A percentile compares a stretch with the other conserved stretches of the same genome.
These are phyloP conservation scores for Astrothelium macrocarpum DNA, from an alignment of 495 filamentous ascomycete genomes.

Conservation along the genomic window DNA sequence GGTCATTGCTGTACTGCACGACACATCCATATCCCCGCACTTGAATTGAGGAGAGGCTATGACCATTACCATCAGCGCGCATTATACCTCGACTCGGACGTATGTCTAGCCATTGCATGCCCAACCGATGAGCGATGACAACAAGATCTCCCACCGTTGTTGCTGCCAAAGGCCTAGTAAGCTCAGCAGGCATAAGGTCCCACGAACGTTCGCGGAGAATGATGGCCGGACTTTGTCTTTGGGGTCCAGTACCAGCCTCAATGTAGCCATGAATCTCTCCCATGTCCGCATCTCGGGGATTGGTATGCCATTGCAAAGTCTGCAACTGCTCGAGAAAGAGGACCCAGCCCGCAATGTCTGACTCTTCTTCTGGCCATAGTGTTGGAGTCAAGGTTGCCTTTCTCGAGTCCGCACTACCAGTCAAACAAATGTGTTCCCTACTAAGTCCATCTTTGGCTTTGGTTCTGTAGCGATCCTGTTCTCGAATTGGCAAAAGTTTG, in stretches of 20 bases:
- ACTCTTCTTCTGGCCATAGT: background rate
- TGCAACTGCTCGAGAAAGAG: background rate
- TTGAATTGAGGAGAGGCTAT: background rate
- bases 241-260: background rate
- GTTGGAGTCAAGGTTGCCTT: background rate
- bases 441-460: background rate
- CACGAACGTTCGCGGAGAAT: background rate
- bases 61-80: conserved; percentile 1
- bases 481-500: background rate
- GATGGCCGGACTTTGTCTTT: background rate
- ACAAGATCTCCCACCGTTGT: background rate
- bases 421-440: background rate
- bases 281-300: background rate
- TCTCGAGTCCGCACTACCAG: background rate
- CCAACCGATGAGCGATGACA: background rate
- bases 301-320: background rate
- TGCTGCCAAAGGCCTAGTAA: background rate
- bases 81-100: background rate
- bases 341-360: background rate
- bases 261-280: background rate
- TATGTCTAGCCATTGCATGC: conserved; percentile 1
- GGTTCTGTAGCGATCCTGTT: background rate
- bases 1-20: background rate
- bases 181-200: background rate
- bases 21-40: background rate